Evolutionary conservation across 148 eudicot genomes (phyloP).

Genomic region (Hydrangea macrophylla): DNA sequence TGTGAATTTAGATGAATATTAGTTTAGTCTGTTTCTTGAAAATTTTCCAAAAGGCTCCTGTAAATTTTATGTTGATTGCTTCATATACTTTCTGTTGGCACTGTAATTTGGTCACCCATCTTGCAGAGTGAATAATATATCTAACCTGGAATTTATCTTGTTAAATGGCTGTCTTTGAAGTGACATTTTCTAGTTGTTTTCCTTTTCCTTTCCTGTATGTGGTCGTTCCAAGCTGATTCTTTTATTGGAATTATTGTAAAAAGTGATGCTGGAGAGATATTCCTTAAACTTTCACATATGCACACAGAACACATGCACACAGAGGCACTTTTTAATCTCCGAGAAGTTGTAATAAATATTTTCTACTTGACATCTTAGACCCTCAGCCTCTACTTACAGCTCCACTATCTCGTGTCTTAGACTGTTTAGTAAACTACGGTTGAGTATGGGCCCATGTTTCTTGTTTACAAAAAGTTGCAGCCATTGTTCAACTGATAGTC

Average conservation of each 20-base stretch:
- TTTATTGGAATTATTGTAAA: background rate
- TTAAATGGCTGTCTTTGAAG: background rate
- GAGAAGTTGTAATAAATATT: background rate
- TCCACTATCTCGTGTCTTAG: background rate
- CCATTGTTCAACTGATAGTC: background rate
- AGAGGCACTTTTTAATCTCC: background rate
- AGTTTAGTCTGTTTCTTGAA: background rate
- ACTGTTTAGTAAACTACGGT: background rate
- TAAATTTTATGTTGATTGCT: background rate
- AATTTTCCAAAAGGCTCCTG: background rate
- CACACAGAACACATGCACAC: no score
- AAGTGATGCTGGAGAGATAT: background rate
- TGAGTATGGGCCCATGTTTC: background rate
- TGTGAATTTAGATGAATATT: background rate
- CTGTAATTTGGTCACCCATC: conserved; percentile 1
- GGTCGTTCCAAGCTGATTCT: background rate
- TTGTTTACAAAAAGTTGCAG: background rate
- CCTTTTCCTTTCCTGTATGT: no score
- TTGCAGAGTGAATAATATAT: background rate
- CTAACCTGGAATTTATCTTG: background rate
- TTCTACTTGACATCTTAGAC: background rate
- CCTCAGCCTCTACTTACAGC: background rate
- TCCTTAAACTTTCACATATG: no score
- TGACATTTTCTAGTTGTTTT: no score
- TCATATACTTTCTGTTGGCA: background rate